Evolutionary conservation across 352 stramenopile species (phyloP), one percentile per base, ranked within the genome.

Genomic region (Pythium brassicae): DNA sequence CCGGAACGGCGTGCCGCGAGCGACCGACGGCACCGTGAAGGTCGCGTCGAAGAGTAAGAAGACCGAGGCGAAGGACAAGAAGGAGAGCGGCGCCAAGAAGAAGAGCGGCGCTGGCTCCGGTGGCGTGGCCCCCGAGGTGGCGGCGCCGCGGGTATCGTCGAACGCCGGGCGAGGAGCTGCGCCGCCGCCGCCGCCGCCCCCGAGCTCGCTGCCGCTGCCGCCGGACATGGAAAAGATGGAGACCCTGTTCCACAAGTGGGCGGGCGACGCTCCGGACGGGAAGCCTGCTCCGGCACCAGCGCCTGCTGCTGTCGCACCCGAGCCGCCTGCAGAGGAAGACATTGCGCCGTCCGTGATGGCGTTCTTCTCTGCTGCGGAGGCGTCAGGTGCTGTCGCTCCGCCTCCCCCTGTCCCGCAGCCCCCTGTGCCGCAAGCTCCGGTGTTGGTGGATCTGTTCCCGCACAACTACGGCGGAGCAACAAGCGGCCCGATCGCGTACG

Each of bases 221-320:
- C 52, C 53, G 23, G 40, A 61, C 6, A 49, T 29, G 0, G 12
- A 17, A 15, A 62, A 90, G 66, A 88, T 88, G 35, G 66, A 86
- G 44, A 65, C 74, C 53, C 52, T 90, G 12, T 70, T 90, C 44
- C 60, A 68, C 34, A 90, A 88, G 55, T 90, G 80, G 79, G 79
- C 62, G 29, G 61, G 67, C 27, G 66, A 76, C 25, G 69, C 62
- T 11, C 57, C 67, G 19, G 10, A 19, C 47, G 39, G 17, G 39
- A 45, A 45, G 6, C 19, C n/a, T 20, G 9, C n/a, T 20, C n/a
- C n/a, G n/a, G 37, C 34, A 34, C 20, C 29, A 23, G 26, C 22
- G n/a, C 11, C 26, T 14, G 54, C 37, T 32, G 44, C 26, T 29
- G 44, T 40, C 19, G 35, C 11, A 45, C 50, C 48, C 35, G 47